Base-by-base conservation (phyloP, 176 grass and related monocot genomes). In the Olyra latifolia region DNA sequence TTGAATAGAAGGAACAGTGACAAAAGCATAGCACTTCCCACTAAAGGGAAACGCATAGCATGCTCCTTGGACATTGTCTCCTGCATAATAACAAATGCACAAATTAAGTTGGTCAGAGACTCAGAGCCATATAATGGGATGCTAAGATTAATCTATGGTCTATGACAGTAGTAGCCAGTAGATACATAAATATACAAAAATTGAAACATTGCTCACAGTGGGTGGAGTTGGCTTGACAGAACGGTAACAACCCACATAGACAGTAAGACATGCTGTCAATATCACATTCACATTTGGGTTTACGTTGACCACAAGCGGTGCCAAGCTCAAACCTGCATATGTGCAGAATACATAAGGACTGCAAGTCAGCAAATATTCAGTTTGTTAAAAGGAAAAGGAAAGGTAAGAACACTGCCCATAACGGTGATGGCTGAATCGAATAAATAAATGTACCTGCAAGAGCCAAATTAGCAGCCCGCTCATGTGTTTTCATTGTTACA, bases 11-110 rank as follows among this genome's bases (percentile, higher is more conserved):
- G 88, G 86, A 98, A 98, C 42, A 98, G 71, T 17, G 96, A 95
- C 29, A 98, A 69, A 27, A 98, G 92, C 92, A 98, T 91, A 19
- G 92, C 96, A 81, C 96, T 98, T 75, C 95, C 96, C 40, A 98
- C 96, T 67, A 98, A 67, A 47, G 96, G 96, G 76, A 95, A 98
- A 3, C 90, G 76, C 96, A 98, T 98, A 54, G 96, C 96, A 89
- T 95, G 96, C 72, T 95, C 96, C 41, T 90, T 93, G 43, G 96
- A 98, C 92, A 98, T 95, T 2, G 90, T 98, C 86, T 98, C 96
- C 96, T 98, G 48, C 66, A 78, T 58, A 83, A 66, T 16, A 63
- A 61, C 14, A 80, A 70, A 52, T 12, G 24, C 29, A 83, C 48
- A 73, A 30, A 65, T 17, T 40, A 66, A 58, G 24, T 62, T 62